Conservation (phyloP, 2,329 filamentous ascomycete species). For the Falciphora oryzae region DNA sequence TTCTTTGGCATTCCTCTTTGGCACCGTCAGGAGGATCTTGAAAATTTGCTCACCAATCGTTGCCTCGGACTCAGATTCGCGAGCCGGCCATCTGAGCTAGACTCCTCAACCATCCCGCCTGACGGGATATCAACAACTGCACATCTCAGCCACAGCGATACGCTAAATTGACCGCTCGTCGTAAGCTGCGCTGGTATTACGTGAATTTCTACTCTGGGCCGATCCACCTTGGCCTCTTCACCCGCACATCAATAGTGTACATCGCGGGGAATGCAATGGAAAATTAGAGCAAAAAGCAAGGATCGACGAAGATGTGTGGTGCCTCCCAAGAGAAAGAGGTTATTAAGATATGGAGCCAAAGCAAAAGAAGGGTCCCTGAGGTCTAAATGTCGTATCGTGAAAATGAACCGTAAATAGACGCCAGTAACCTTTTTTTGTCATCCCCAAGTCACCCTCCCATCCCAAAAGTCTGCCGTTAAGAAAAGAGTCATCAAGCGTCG, state of each 20-base stretch:
- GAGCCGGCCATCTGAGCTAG: too few relatives aligned
- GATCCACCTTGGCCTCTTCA: neutral
- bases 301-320: neutral
- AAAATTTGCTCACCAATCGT: too few relatives aligned
- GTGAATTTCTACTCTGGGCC: neutral
- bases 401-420: constrained; percentile 18
- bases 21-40: too few relatives aligned
- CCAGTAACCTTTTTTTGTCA: constrained; percentile 21
- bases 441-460: constrained; percentile 16
- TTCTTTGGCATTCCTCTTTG: too few relatives aligned
- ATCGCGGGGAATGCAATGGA: neutral
- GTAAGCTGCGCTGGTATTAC: neutral
- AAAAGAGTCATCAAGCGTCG: constrained; percentile 20
- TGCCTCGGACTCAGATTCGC: too few relatives aligned
- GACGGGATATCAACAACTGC: too few relatives aligned
- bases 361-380: constrained; percentile 10
- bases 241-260: neutral
- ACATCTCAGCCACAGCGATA: neutral
- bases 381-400: constrained; percentile 11
- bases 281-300: constrained; percentile 1
- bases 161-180: neutral
- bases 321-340: neutral
- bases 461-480: constrained; percentile 18
- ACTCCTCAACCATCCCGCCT: too few relatives aligned
- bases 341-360: constrained; percentile 2